Percentiles rank a stretch among this genome's conserved stretches.
These are phyloP conservation scores for Tricholoma sp. DNA, from an alignment of 768 basidiomycete species.

Conservation along the genomic window DNA sequence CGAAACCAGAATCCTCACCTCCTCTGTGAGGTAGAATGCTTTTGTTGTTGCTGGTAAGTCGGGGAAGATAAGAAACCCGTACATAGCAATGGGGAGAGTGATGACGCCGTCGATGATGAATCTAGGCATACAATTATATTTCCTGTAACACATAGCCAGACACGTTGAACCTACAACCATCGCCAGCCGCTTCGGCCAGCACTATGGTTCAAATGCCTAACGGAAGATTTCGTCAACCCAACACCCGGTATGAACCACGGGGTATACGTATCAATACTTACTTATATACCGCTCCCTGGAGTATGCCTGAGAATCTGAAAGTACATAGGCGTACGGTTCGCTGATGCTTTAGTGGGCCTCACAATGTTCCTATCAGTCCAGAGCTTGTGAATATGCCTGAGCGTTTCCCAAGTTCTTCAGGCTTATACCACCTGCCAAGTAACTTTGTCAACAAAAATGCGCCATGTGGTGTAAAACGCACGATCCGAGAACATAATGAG, in stretches of 20 bases:
- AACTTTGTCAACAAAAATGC: not conserved
- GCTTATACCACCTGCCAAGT: slow-evolving; percentile 57
- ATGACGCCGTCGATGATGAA: slow-evolving; percentile 72
- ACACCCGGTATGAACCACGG: no score
- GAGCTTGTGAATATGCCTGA: slow-evolving; percentile 69
- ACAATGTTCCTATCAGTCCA: slow-evolving; percentile 59
- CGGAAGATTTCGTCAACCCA: not conserved
- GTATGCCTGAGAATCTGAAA: slow-evolving; percentile 56
- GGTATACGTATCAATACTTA: slow-evolving; percentile 16
- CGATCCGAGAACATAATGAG: slow-evolving; percentile 71
- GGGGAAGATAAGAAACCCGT: slow-evolving; percentile 70
- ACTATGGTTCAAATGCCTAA: slow-evolving; percentile 47
- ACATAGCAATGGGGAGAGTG: slow-evolving; percentile 65
- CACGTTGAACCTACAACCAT: slow-evolving; percentile 45
- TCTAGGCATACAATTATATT: slow-evolving; percentile 20
- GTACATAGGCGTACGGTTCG: not conserved
- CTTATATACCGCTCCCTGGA: slow-evolving; percentile 63
- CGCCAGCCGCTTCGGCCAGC: slow-evolving; percentile 61
- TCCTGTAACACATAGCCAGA: not conserved
- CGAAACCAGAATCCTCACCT: slow-evolving; percentile 30
- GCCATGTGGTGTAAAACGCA: slow-evolving; percentile 25
- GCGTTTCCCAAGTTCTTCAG: slow-evolving; percentile 64
- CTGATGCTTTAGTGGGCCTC: slow-evolving; percentile 10
- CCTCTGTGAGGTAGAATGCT: slow-evolving; percentile 57
- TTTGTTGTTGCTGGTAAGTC: slow-evolving; percentile 61